These are phyloP conservation scores for Xanthoceras sorbifolium DNA, from an alignment of 345 rosid species.

Conservation along the genomic window DNA sequence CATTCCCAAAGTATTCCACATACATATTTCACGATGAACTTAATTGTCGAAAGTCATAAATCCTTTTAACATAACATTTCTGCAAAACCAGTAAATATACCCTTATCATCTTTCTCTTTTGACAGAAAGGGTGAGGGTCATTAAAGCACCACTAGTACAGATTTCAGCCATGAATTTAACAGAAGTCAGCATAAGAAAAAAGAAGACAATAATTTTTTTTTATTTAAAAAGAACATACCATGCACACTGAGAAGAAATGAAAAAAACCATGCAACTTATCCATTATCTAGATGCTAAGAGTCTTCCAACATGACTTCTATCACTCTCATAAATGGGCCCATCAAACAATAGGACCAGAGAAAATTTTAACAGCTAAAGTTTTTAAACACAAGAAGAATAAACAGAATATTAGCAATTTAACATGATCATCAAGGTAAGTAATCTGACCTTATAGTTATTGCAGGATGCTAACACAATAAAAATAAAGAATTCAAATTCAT, in stretches of 20 bases:
- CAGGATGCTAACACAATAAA: constrained; percentile 3
- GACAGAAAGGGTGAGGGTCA: constrained; percentile 23
- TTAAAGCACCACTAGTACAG: constrained; percentile 25
- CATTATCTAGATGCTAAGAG: constrained; percentile 11
- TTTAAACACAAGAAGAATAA: not conserved
- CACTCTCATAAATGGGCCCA: constrained; percentile 12
- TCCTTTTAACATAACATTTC: constrained; percentile 10
- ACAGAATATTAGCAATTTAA: not conserved
- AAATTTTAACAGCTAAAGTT: constrained; percentile 1
- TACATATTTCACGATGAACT: not conserved
- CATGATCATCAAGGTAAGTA: constrained; percentile 3
- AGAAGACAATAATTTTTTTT: not conserved
- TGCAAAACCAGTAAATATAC: not conserved
- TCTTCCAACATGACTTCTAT: constrained; percentile 9
- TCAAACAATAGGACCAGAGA: constrained; percentile 7
- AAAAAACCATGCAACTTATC: constrained; percentile 7
- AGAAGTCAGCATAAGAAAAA: constrained; percentile 14
- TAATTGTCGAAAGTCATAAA: not conserved
- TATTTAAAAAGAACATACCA: not conserved
- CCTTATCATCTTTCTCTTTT: constrained; percentile 8
- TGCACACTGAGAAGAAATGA: constrained; percentile 12
- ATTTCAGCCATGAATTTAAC: constrained; percentile 24
- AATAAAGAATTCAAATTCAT: not conserved
- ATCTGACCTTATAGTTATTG: not conserved
- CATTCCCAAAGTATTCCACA: not conserved